Evolutionary conservation across 345 rosid genomes (phyloP), one percentile per base, ranked within the genome.

Genomic region (Streptanthus diversifolius): DNA sequence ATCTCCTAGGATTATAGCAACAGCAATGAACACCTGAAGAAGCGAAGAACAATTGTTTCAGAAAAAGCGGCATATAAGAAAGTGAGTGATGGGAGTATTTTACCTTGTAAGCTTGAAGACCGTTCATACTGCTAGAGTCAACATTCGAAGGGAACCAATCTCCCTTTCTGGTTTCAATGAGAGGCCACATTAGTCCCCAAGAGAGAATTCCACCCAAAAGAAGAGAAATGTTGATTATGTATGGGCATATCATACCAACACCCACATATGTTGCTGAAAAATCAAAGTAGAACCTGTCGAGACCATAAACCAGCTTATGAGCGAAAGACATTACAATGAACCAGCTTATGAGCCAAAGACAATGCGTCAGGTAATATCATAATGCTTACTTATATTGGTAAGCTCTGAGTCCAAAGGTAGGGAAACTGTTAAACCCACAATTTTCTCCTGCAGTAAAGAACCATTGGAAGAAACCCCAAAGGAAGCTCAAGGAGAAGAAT

Each of bases 161-260:
- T 32, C 98, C 98, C 74, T 87, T 86, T 74, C 85, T 84, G 11
- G 64, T 72, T 58, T 77, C 88, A 44, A 90, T 90, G 12, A 79
- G 60, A 0, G 95, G 98, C 98, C 98, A 88, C 95, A 93, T 82
- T 57, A 87, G 22, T 65, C 87, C 95, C 96, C 97, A 93, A 2
- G 98, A 93, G 65, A 93, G 14, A 52, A 87, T 75, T 17, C 95
- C 91, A 30, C 98, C 98, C 57, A 90, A 11, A 12, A 92, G 86
- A 76, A 92, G 74, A 51, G 98, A 92, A 8, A 87, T 68, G 65
- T 90, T 92, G 32, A 92, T 91, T 77, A 92, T 87, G 74, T 88
- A 85, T 22, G 98, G 97, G 68, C 97, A 92, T 10, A 92, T 90
- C 95, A 92, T 87, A 15, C 98, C 98, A 29, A 88, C 97, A 8